Conservation (phyloP, 148 eudicot genomes). For the Amaranthus cruentus region DNA sequence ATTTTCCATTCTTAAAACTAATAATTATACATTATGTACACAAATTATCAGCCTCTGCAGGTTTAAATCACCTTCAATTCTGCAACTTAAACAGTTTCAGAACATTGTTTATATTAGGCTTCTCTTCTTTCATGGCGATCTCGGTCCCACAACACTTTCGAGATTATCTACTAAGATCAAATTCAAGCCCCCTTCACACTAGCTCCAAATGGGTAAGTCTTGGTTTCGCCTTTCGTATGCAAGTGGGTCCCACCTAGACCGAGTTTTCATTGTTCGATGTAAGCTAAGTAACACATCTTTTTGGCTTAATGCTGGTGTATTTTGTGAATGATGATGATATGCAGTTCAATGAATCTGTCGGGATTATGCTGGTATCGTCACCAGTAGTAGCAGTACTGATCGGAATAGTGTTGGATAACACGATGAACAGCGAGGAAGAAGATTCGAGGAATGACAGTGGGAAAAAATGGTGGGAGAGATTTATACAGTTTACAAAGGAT, state of each 20-base stretch:
- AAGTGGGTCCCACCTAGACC: too few species aligned
- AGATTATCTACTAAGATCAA: slow-evolving; percentile 31
- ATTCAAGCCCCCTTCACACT: slow-evolving; percentile 42
- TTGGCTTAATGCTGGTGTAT: background rate
- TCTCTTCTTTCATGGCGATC: slow-evolving; percentile 61
- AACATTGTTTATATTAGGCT: slow-evolving; percentile 61
- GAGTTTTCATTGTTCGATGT: too few species aligned
- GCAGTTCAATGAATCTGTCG: slow-evolving; percentile 58
- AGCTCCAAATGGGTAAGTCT: slow-evolving; percentile 50
- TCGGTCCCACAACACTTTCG: slow-evolving; percentile 67
- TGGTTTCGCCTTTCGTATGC: too few species aligned
- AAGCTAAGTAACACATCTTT: background rate
- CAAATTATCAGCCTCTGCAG: slow-evolving; percentile 63
- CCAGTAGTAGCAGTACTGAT: slow-evolving; percentile 48
- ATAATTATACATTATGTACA: background rate
- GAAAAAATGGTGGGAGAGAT: slow-evolving; percentile 69
- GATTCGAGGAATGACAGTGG: slow-evolving; percentile 54
- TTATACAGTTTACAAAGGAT: slow-evolving; percentile 48
- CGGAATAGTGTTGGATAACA: slow-evolving; percentile 51
- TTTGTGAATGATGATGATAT: background rate
- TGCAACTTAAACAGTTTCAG: slow-evolving; percentile 87
- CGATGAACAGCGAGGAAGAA: slow-evolving; percentile 35
- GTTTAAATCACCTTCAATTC: slow-evolving; percentile 69
- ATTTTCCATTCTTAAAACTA: background rate
- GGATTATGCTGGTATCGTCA: slow-evolving; percentile 47